Conservation (phyloP, 495 filamentous ascomycete species). For the Geoglossum glabrum region DNA sequence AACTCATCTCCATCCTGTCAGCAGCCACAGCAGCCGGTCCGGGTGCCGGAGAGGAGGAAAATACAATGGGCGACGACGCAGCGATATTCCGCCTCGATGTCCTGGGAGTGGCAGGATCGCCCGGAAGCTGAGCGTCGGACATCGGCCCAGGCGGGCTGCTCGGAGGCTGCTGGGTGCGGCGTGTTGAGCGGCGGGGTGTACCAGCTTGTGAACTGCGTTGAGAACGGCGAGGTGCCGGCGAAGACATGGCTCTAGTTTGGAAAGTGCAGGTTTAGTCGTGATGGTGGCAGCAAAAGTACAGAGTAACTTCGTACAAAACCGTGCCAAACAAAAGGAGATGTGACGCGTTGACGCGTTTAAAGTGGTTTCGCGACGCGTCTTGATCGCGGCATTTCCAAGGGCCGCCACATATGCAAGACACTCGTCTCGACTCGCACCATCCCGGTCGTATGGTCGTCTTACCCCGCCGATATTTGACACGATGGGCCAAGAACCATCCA, state of each 20-base stretch:
- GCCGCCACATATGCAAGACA: not conserved
- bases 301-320: not conserved
- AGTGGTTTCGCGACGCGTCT: conserved; percentile 1
- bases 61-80: conserved; percentile 69
- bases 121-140: conserved; percentile 25
- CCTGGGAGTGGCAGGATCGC: conserved; percentile 22
- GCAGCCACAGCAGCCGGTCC: conserved; percentile 34
- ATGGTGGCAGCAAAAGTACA: not conserved
- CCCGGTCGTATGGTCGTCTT: too few relatives aligned
- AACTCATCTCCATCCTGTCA: conserved; percentile 38
- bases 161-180: conserved; percentile 28
- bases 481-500: conserved; percentile 2
- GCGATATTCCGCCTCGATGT: conserved; percentile 12
- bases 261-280: conserved; percentile 5
- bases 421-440: too few relatives aligned
- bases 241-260: conserved; percentile 27
- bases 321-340: not conserved
- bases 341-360: not conserved
- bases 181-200: conserved; percentile 32
- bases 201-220: conserved; percentile 33
- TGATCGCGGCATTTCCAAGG: not conserved
- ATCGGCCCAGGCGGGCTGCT: conserved; percentile 28
- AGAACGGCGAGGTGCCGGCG: conserved; percentile 31
- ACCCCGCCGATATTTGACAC: too few relatives aligned
- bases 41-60: conserved; percentile 52